These are phyloP conservation scores for Cytospora mali DNA, from an alignment of 2,329 filamentous ascomycete species.

Conservation along the genomic window DNA sequence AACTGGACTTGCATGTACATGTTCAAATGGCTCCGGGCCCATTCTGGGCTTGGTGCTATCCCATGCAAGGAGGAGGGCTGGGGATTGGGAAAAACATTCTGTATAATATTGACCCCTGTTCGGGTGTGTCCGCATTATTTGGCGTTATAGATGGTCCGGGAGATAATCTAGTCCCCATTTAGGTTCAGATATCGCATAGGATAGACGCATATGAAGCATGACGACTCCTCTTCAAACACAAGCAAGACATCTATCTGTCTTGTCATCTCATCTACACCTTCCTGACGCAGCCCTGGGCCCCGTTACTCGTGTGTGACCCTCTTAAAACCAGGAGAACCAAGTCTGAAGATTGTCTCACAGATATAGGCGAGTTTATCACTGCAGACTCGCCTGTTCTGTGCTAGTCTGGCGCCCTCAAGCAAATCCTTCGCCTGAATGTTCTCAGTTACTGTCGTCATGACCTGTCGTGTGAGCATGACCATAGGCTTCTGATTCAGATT, in stretches of 20 bases:
- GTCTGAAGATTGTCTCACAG: neutral
- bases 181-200: constrained; percentile 3
- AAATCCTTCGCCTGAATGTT: neutral
- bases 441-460: neutral
- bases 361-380: neutral
- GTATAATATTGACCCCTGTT: neutral
- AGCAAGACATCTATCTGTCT: neutral
- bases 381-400: neutral
- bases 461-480: neutral
- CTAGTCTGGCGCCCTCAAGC: neutral
- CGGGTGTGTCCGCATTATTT: constrained; percentile 2
- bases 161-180: neutral
- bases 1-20: neutral
- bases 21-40: neutral
- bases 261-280: neutral
- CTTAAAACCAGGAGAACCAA: neutral
- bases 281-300: too few species aligned
- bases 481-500: neutral
- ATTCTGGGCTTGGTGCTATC: neutral
- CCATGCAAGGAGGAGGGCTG: neutral
- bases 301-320: neutral
- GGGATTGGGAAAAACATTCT: neutral
- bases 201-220: constrained; percentile 20
- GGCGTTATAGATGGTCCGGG: neutral
- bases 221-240: constrained; percentile 18